Conservation (phyloP, 2,329 filamentous ascomycete genomes). For the Fusarium dlaminii region DNA sequence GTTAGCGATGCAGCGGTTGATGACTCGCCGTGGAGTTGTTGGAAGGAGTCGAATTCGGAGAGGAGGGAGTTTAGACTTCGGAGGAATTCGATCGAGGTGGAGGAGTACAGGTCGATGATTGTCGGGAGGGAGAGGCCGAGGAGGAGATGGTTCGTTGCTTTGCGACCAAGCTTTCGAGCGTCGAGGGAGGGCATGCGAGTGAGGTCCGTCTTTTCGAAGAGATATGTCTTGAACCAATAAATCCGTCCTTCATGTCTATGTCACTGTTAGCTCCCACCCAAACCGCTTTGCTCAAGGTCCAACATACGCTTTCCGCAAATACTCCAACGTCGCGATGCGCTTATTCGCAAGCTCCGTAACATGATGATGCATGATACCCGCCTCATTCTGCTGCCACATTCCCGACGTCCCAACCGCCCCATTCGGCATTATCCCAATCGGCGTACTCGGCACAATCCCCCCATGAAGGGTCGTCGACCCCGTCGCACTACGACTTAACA, state of each 20-base stretch:
- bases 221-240: slow-evolving; percentile 98
- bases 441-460: slow-evolving; percentile 22
- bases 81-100: slow-evolving; percentile 84
- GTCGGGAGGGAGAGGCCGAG: slow-evolving; percentile 91
- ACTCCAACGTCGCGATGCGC: slow-evolving; percentile 92
- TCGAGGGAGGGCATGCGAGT: slow-evolving; percentile 87
- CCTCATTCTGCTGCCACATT: slow-evolving; percentile 56
- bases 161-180: slow-evolving; percentile 81
- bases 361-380: slow-evolving; percentile 63
- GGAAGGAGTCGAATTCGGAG: slow-evolving; percentile 92
- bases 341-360: slow-evolving; percentile 90
- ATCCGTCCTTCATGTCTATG: slow-evolving; percentile 87
- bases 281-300: too few relatives aligned
- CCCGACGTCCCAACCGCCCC: slow-evolving; percentile 33
- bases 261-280: not conserved
- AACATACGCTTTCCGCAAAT: slow-evolving; percentile 88
- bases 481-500: slow-evolving; percentile 55
- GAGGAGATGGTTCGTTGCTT: slow-evolving; percentile 92
- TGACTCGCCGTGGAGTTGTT: slow-evolving; percentile 83
- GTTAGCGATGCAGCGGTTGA: slow-evolving; percentile 76
- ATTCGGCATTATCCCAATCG: slow-evolving; percentile 17
- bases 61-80: slow-evolving; percentile 86
- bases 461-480: slow-evolving; percentile 46
- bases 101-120: slow-evolving; percentile 86
- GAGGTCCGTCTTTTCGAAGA: slow-evolving; percentile 86